Conservation (phyloP, 345 rosid genomes). For the Turritis glabra region DNA sequence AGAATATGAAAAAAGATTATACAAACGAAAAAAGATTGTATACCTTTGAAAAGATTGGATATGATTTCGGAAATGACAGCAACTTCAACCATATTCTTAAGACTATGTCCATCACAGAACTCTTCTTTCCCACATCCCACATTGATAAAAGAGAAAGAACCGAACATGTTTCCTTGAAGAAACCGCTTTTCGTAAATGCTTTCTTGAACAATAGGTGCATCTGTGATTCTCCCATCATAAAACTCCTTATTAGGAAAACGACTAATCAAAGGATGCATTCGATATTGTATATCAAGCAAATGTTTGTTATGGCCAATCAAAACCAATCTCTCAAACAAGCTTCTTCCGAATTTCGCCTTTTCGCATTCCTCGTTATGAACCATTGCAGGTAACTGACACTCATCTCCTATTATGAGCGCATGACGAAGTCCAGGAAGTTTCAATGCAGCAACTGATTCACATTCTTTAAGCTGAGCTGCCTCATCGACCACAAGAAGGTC, state of each 20-base stretch:
- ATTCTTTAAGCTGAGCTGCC: constrained; percentile 58
- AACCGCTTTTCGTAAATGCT: constrained; percentile 26
- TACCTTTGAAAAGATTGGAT: constrained; percentile 40
- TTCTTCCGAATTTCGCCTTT: constrained; percentile 54
- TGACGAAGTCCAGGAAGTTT: constrained; percentile 44
- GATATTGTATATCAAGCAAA: constrained; percentile 52
- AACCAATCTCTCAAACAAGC: constrained; percentile 66
- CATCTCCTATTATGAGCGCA: constrained; percentile 52
- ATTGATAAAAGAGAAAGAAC: constrained; percentile 48
- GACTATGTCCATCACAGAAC: neutral
- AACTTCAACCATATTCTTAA: neutral
- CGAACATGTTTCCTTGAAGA: constrained; percentile 43
- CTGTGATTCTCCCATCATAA: constrained; percentile 44
- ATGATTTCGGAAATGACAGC: constrained; percentile 5
- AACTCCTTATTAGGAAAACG: constrained; percentile 49
- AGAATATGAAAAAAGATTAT: neutral
- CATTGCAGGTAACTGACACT: constrained; percentile 50
- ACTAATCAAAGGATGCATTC: constrained; percentile 79
- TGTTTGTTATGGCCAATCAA: constrained; percentile 49
- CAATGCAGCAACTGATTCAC: constrained; percentile 48
- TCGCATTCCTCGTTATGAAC: constrained; percentile 40
- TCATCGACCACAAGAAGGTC: constrained; percentile 47
- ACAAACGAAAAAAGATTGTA: neutral
- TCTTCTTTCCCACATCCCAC: constrained; percentile 12
- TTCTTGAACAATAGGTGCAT: constrained; percentile 41